Evolutionary conservation across 108 stramenopile genomes (phyloP).

Genomic region (Cyclotella cryptica): DNA sequence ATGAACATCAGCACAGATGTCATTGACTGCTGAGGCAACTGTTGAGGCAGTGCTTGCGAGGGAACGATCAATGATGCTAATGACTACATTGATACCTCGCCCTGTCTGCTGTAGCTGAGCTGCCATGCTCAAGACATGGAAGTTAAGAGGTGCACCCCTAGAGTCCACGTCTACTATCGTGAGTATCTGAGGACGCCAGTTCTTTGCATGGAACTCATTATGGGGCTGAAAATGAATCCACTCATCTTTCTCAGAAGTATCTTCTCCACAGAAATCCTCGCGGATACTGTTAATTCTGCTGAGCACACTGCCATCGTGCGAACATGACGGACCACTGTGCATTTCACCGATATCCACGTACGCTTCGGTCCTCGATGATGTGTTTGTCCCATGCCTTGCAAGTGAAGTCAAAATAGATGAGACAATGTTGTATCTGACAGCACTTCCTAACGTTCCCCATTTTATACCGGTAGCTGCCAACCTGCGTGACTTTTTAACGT

Average conservation of each 20-base stretch:
- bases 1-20: slow-evolving; percentile 20
- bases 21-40: slow-evolving; percentile 40
- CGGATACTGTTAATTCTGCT: background rate
- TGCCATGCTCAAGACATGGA: slow-evolving; percentile 64
- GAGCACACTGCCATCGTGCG: background rate
- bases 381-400: slow-evolving; percentile 27
- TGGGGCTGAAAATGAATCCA: slow-evolving; percentile 33
- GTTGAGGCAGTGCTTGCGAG: slow-evolving; percentile 42
- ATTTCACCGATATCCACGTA: background rate
- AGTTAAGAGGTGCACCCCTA: slow-evolving; percentile 57
- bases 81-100: slow-evolving; percentile 68
- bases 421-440: slow-evolving; percentile 56
- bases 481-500: slow-evolving; percentile 45
- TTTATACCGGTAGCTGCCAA: slow-evolving; percentile 34
- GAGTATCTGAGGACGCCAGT: slow-evolving; percentile 88
- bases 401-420: slow-evolving; percentile 32
- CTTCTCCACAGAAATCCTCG: background rate
- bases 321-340: background rate
- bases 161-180: slow-evolving; percentile 70
- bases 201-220: slow-evolving; percentile 69
- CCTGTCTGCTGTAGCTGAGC: slow-evolving; percentile 78
- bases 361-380: slow-evolving; percentile 12
- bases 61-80: slow-evolving; percentile 47
- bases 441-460: slow-evolving; percentile 56
- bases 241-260: slow-evolving; percentile 22